Conservation (phyloP, 2,329 filamentous ascomycete genomes). For the Periconia digitata region DNA sequence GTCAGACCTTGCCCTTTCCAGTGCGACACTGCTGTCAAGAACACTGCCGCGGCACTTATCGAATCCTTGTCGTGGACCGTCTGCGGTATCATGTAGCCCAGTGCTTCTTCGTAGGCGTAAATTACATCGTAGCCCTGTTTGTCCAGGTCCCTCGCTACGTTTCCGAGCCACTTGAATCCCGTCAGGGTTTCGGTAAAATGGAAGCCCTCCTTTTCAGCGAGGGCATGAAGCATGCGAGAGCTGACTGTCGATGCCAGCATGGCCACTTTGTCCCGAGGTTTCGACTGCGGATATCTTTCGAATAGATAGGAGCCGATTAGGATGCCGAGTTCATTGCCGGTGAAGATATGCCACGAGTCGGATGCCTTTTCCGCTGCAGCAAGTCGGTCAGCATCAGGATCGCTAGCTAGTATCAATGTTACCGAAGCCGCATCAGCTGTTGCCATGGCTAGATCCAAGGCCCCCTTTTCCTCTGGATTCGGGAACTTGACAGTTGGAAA, state of each 20-base stretch:
- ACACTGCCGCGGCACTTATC: slow-evolving; percentile 61
- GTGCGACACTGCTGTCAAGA: slow-evolving; percentile 56
- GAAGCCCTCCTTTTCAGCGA: slow-evolving; percentile 59
- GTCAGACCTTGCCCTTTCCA: slow-evolving; percentile 58
- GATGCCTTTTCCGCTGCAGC: slow-evolving; percentile 61
- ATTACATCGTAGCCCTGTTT: slow-evolving; percentile 52
- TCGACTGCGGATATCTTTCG: slow-evolving; percentile 47
- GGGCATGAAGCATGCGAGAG: slow-evolving; percentile 61
- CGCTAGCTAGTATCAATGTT: slow-evolving; percentile 61
- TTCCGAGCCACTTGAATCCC: slow-evolving; percentile 70
- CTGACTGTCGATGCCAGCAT: slow-evolving; percentile 67
- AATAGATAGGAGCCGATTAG: slow-evolving; percentile 61
- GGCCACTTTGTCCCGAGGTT: slow-evolving; percentile 46
- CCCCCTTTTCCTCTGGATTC: slow-evolving; percentile 66
- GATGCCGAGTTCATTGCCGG: slow-evolving; percentile 66
- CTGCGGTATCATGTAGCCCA: slow-evolving; percentile 66
- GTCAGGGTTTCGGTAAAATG: slow-evolving; percentile 64
- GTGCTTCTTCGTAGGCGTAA: slow-evolving; percentile 66
- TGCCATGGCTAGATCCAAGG: slow-evolving; percentile 60
- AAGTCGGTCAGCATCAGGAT: slow-evolving; percentile 67
- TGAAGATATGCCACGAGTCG: slow-evolving; percentile 62
- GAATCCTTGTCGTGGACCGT: slow-evolving; percentile 68
- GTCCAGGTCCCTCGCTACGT: slow-evolving; percentile 56
- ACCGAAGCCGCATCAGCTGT: slow-evolving; percentile 55
- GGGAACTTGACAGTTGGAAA: slow-evolving; percentile 67